These are phyloP conservation scores for Cercospora berteroae DNA, from an alignment of 2,329 filamentous ascomycete genomes.

Conservation along the genomic window DNA sequence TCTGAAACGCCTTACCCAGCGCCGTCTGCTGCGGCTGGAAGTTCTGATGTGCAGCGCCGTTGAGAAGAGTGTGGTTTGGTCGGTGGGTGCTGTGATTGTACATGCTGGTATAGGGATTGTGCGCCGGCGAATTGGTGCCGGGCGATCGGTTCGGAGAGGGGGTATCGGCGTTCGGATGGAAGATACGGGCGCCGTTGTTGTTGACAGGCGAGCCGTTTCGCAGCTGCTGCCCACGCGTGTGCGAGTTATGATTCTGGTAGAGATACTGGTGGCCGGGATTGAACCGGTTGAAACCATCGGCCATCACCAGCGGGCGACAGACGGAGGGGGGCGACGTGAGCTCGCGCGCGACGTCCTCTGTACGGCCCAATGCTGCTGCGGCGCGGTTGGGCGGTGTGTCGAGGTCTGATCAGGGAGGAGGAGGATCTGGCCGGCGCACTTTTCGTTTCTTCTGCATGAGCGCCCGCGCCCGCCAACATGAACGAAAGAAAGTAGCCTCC, in stretches of 20 bases:
- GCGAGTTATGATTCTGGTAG: slow-evolving; percentile 52
- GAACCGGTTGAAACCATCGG: slow-evolving; percentile 65
- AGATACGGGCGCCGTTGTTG: slow-evolving; percentile 42
- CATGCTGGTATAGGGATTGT: slow-evolving; percentile 70
- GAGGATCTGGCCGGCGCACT: slow-evolving; percentile 45
- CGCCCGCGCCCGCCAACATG: slow-evolving; percentile 38
- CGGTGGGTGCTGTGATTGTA: slow-evolving; percentile 66
- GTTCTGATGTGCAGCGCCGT: slow-evolving; percentile 62
- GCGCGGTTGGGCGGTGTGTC: slow-evolving; percentile 25
- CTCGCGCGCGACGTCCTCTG: slow-evolving; percentile 16
- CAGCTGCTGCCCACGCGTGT: slow-evolving; percentile 46
- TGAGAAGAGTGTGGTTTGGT: slow-evolving; percentile 72
- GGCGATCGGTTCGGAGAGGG: slow-evolving; percentile 60
- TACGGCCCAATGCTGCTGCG: slow-evolving; percentile 21
- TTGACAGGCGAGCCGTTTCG: slow-evolving; percentile 49
- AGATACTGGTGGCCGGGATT: slow-evolving; percentile 59
- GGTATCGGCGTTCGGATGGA: slow-evolving; percentile 48
- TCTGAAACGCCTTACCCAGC: slow-evolving; percentile 69
- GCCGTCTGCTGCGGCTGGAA: slow-evolving; percentile 52
- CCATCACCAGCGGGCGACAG: slow-evolving; percentile 56
- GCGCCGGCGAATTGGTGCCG: slow-evolving; percentile 51
- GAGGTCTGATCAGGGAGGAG: slow-evolving; percentile 41
- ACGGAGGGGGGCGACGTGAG: slow-evolving; percentile 17
- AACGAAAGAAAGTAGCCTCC: slow-evolving; percentile 30
- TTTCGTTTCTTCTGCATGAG: slow-evolving; percentile 53